These are phyloP conservation scores for Cladophialophora carrionii DNA, from an alignment of 2,329 filamentous ascomycete genomes.

Conservation along the genomic window DNA sequence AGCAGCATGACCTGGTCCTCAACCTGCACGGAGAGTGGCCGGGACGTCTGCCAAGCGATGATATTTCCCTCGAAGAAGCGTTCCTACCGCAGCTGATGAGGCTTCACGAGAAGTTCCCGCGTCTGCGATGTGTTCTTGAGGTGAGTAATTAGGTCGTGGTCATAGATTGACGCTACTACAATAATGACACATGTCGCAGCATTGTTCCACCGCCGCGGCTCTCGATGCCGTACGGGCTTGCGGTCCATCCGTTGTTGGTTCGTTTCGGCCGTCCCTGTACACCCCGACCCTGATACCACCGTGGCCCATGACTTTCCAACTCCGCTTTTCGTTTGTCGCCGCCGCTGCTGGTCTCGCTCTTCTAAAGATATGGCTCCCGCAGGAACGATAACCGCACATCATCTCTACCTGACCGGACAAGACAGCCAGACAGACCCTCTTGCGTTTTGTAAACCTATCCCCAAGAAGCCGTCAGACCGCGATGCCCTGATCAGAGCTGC, in stretches of 20 bases:
- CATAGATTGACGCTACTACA: neutral
- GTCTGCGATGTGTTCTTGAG: conserved; percentile 63
- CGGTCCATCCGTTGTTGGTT: conserved; percentile 69
- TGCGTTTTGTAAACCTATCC: conserved; percentile 77
- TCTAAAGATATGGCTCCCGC: neutral
- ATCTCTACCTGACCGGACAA: conserved; percentile 78
- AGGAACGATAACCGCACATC: conserved; percentile 83
- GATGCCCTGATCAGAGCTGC: conserved; percentile 70
- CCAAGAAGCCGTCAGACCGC: conserved; percentile 72
- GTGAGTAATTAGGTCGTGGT: neutral
- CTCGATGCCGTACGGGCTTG: conserved; percentile 76
- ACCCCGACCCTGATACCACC: neutral
- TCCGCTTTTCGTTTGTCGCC: neutral
- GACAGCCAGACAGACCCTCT: conserved; percentile 73
- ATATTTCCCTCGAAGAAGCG: conserved; percentile 64
- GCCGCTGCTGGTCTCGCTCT: neutral
- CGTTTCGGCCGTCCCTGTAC: neutral
- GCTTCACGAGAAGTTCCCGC: conserved; percentile 75
- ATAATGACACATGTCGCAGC: conserved; percentile 44
- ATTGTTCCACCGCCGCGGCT: conserved; percentile 84
- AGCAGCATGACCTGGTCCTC: conserved; percentile 76
- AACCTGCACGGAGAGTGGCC: conserved; percentile 94
- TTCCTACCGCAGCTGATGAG: conserved; percentile 80
- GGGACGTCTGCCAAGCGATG: conserved; percentile 23
- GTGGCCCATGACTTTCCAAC: neutral